phyloP scores from a whole-genome alignment of 345 rosid genomes.

The Cardamine resedifolia region DNA sequence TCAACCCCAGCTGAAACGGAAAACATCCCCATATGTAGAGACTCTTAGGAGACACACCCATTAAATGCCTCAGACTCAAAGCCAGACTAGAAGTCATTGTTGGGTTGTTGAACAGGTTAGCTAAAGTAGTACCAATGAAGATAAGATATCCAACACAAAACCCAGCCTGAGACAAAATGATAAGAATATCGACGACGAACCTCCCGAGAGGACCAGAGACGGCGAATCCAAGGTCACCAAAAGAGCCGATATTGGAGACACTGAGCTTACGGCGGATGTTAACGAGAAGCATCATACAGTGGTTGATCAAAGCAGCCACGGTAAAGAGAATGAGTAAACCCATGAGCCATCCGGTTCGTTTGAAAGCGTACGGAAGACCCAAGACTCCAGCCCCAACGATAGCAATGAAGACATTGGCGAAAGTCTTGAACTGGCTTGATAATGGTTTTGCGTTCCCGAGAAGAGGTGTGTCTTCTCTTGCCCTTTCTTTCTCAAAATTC shows the following conservation, averaged over 20 bases:
- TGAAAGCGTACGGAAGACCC: slow-evolving; percentile 81
- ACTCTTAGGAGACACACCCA: slow-evolving; percentile 50
- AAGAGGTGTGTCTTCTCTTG: slow-evolving; percentile 68
- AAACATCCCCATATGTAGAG: slow-evolving; percentile 68
- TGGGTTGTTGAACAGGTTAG: slow-evolving; percentile 42
- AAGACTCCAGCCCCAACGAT: slow-evolving; percentile 83
- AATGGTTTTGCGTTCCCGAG: slow-evolving; percentile 43
- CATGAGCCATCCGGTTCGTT: slow-evolving; percentile 83
- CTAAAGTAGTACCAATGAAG: slow-evolving; percentile 58
- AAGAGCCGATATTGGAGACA: slow-evolving; percentile 49
- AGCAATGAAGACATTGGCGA: slow-evolving; percentile 89
- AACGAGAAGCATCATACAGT: slow-evolving; percentile 83
- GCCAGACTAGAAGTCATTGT: neutral
- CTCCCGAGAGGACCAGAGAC: slow-evolving; percentile 72
- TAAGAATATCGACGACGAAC: slow-evolving; percentile 60
- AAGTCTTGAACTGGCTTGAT: slow-evolving; percentile 67
- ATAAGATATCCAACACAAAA: slow-evolving; percentile 84
- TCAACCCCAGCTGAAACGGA: slow-evolving; percentile 80
- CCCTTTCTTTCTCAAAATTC: slow-evolving; percentile 40
- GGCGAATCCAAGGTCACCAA: slow-evolving; percentile 78
- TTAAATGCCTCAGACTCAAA: slow-evolving; percentile 20
- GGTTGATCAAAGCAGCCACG: slow-evolving; percentile 54
- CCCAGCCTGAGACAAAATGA: slow-evolving; percentile 70
- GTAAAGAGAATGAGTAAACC: slow-evolving; percentile 56
- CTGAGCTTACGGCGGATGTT: slow-evolving; percentile 69